Conservation (phyloP, 331 rosid genomes). For the Erythrophleum ivorense region DNA sequence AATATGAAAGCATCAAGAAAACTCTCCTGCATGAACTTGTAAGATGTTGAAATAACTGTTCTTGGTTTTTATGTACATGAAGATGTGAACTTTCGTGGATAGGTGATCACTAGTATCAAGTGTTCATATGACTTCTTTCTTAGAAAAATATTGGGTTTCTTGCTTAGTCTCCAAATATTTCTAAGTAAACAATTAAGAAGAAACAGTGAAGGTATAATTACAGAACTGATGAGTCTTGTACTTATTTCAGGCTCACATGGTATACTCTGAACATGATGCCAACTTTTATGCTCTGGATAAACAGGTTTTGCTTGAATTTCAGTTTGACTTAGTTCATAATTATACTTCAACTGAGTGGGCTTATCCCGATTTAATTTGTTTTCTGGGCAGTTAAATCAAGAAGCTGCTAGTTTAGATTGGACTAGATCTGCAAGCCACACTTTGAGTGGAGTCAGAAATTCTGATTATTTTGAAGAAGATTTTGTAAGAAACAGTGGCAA, state of each 20-base stretch:
- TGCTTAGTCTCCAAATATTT: conserved; percentile 14
- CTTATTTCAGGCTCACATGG: conserved; percentile 90
- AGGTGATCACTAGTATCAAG: too few species aligned
- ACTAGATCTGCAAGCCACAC: conserved; percentile 82
- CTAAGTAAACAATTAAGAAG: not conserved
- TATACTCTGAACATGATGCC: conserved; percentile 82
- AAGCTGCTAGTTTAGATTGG: conserved; percentile 94
- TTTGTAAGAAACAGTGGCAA: conserved; percentile 46
- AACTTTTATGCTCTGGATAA: conserved; percentile 80
- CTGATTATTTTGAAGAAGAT: conserved; percentile 57
- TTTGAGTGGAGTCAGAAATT: conserved; percentile 57
- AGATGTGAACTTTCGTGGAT: not conserved
- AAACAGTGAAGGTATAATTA: not conserved
- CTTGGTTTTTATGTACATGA: conserved; percentile 9
- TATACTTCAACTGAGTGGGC: conserved; percentile 20
- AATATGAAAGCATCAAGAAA: conserved; percentile 83
- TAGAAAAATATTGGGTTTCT: not conserved
- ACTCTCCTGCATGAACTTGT: conserved; percentile 98
- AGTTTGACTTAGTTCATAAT: conserved; percentile 1
- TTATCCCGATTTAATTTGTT: conserved; percentile 39
- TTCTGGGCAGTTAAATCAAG: conserved; percentile 77
- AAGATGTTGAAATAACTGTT: conserved; percentile 46
- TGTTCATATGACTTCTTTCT: not conserved
- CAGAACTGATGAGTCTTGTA: conserved; percentile 33
- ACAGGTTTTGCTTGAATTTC: conserved; percentile 61